Base-by-base conservation (phyloP, 2,329 filamentous ascomycete genomes). In the Capronia epimyces region DNA sequence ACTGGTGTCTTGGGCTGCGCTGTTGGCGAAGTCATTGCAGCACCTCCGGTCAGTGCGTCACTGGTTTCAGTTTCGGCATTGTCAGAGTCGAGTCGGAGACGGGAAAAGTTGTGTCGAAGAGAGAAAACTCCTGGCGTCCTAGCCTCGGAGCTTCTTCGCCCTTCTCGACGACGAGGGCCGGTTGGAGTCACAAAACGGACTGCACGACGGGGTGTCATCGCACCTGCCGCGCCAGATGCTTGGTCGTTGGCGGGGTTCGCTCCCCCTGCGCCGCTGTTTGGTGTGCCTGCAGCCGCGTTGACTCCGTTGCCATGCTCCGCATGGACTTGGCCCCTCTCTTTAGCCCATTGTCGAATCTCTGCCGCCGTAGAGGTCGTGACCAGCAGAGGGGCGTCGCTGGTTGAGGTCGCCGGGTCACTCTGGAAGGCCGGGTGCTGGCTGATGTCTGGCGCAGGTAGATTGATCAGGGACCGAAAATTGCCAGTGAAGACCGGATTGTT, bases 361-460 rank as follows among this genome's bases (percentile, higher is more conserved):
- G 48, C 50, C 18, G 40, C 45, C 9, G 42, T 55, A 8, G 51
- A 53, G 2, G 52, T 51, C n/a, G 57, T 61, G 43, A 56, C 36
- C 53, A 61, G 43, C 29, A 52, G 29, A 32, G 59, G 59, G 18
- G 50, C 46, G 13, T 52, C 53, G 29, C 53, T 57, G 8, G 45
- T 48, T 15, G 50, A 50, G n/a, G 32, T 31, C 27, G 49, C 37
- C 15, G 57, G 55, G 50, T 53, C 46, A 9, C 36, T 24, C n/a
- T 46, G 47, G 37, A 49, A 45, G 13, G 48, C 43, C n/a, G 59
- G 59, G 46, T 61, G 59, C 34, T 60, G 52, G 18, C 43, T 51
- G 25, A 52, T 31, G 21, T 58, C 57, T 48, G 59, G 55, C 22
- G 57, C 42, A 3, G 57, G 53, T 16, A 58, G 51, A 27, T 42